Percentiles rank a stretch among this genome's conserved stretches.
These are phyloP conservation scores for Beauveria australis DNA, from an alignment of 2,329 filamentous ascomycete species.

Conservation along the genomic window DNA sequence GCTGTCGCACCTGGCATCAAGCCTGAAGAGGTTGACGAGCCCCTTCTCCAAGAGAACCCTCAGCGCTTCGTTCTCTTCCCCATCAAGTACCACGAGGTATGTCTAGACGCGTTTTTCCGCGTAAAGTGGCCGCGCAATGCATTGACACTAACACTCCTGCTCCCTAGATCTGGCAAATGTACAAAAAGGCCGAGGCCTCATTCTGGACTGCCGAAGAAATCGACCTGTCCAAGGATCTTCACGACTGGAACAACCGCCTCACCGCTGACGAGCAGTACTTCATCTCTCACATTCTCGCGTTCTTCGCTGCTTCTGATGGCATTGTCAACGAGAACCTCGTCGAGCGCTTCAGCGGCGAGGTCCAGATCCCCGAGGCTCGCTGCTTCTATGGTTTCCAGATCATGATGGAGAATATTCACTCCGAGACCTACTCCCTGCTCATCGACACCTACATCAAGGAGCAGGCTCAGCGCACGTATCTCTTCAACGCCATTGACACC, in stretches of 20 bases:
- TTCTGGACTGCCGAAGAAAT: conserved; percentile 99
- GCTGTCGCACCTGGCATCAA: conserved; percentile 46
- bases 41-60: conserved; percentile 89
- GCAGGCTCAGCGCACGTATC: conserved; percentile 82
- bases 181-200: conserved; percentile 98
- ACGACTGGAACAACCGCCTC: conserved; percentile 98
- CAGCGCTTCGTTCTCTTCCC: conserved; percentile 96
- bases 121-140: conserved; percentile 48
- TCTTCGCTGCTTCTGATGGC: conserved; percentile 97
- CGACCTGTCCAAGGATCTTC: conserved; percentile 94
- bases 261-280: conserved; percentile 98
- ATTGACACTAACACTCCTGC: conserved; percentile 29
- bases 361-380: conserved; percentile 93
- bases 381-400: conserved; percentile 99
- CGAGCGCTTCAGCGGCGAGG: conserved; percentile 93
- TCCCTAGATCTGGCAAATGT: conserved; percentile 96
- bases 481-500: conserved; percentile 98
- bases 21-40: conserved; percentile 71
- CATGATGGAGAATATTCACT: conserved; percentile 99
- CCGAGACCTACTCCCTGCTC: conserved; percentile 96
- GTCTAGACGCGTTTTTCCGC: conserved; percentile 53
- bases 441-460: conserved; percentile 99
- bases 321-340: conserved; percentile 99
- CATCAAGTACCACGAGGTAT: conserved; percentile 98
- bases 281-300: conserved; percentile 95